A percentile compares a stretch with the other conserved stretches of the same genome.
These are phyloP conservation scores for Paspalum notatum DNA, from an alignment of 176 grass and related monocot genomes.

Conservation along the genomic window DNA sequence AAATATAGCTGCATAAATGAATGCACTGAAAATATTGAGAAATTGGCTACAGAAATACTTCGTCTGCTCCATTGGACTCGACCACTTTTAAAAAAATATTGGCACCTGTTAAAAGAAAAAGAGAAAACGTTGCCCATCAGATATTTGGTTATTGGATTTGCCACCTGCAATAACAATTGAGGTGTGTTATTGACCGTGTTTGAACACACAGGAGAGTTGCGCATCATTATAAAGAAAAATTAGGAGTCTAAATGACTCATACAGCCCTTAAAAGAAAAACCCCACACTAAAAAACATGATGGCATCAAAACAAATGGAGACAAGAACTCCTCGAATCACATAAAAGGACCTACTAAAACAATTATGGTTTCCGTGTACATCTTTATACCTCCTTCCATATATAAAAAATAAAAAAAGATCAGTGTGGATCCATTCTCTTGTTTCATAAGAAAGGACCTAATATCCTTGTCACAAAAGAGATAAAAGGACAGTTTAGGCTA, in stretches of 20 bases:
- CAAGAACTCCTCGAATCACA: background rate
- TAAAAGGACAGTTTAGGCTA: constrained; percentile 9
- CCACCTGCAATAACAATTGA: constrained; percentile 62
- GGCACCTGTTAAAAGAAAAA: background rate
- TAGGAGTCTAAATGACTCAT: no score
- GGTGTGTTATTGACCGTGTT: background rate
- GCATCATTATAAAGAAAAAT: no score
- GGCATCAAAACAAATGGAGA: background rate
- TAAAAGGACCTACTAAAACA: background rate
- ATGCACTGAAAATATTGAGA: constrained; percentile 3
- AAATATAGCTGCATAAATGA: constrained; percentile 18
- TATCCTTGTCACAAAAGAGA: background rate
- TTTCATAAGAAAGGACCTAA: background rate
- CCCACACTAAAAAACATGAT: no score
- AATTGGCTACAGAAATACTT: background rate
- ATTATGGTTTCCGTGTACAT: no score
- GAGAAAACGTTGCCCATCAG: constrained; percentile 34
- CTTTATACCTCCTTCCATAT: no score
- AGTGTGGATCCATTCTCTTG: no score
- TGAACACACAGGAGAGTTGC: no score
- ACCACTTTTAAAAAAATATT: constrained; percentile 14
- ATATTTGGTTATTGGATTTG: constrained; percentile 99
- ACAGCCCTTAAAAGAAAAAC: no score
- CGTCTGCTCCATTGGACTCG: background rate
- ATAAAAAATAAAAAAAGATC: no score